Base-by-base conservation (phyloP, 805 yeast species). In the Jamesozyma lodderae region DNA sequence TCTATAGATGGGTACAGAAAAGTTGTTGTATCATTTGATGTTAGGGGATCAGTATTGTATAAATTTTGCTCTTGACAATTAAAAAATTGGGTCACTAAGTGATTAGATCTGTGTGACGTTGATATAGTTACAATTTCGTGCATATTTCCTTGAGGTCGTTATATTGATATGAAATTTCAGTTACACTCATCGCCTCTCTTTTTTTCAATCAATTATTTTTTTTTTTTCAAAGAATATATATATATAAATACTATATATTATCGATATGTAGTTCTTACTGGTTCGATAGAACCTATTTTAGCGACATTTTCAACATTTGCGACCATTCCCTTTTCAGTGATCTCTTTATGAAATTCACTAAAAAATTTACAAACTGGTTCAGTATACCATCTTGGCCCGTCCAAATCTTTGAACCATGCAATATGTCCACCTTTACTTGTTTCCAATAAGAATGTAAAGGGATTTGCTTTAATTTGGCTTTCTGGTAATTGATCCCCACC, bases 361-460 rank as follows among this genome's bases (percentile, higher is more conserved):
- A 73, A 54, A 45, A 71, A 67, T 40, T 63, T 60, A 19, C 73
- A 57, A 30, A 77, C 42, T 19, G 79, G 80, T 6, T 64, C 62
- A 4, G 73, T 60, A 46, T 70, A 75, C 94, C 94, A 85, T 49
- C 86, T 72, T 30, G 67, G 65, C 19, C 81, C 81, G 19, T 68
- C 62, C 34, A 66, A 60, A 45, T 70, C 67, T 26, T 42, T 41
- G 43, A 76, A 84, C 80, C 81, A 84, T n/a, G 84, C 92, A 38
- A 84, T 68, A 59, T 84, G 95, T 1, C 94, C 94, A 6, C 95
- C 95, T 37, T 72, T 66, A 30, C 71, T 67, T 6, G 88, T 79
- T 41, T 76, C 70, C 4, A 77, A 66, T 50, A 79, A 47, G 31
- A 72, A 60, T 24, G 75, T 60, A 52, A 70, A 75, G 1, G 94